Conservation (phyloP, 2,329 filamentous ascomycete genomes). For the Chrysoporthe deuterocubensis region DNA sequence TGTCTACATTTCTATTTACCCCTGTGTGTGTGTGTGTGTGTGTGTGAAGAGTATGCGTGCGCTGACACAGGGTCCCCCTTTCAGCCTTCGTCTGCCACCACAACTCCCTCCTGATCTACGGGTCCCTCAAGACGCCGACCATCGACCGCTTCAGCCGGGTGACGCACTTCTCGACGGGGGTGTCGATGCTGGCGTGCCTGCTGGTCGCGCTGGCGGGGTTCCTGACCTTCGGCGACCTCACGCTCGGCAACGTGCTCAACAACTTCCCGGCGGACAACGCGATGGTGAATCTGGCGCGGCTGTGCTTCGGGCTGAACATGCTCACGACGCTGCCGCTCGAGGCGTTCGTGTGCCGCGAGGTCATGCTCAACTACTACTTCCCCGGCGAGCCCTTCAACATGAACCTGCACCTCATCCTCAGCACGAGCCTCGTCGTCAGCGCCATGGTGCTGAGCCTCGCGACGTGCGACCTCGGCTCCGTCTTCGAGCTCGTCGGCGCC, state of each 20-base stretch:
- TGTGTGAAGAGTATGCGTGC: neutral
- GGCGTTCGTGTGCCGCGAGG: conserved; percentile 95
- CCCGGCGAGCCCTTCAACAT: conserved; percentile 76
- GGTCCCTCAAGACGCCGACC: conserved; percentile 89
- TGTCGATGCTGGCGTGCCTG: conserved; percentile 92
- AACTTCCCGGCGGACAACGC: conserved; percentile 91
- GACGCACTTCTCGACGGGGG: conserved; percentile 88
- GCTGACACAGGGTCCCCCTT: conserved; percentile 37
- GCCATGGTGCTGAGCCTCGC: conserved; percentile 79
- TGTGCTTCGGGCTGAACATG: conserved; percentile 99
- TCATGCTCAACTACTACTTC: conserved; percentile 86
- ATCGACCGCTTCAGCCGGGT: conserved; percentile 93
- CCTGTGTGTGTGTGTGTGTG: neutral
- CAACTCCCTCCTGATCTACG: conserved; percentile 97
- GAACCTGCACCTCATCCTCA: conserved; percentile 84
- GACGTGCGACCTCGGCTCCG: conserved; percentile 90
- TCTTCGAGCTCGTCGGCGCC: conserved; percentile 95
- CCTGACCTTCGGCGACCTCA: conserved; percentile 89
- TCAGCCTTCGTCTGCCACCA: conserved; percentile 77
- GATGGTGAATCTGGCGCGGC: conserved; percentile 91
- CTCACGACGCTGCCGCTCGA: conserved; percentile 94
- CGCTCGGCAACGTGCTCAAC: conserved; percentile 94
- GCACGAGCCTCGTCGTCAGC: conserved; percentile 76
- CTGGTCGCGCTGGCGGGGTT: conserved; percentile 88
- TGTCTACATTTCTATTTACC: conserved; percentile 33